Percentiles rank a stretch among this genome's conserved stretches.
phyloP scores from a whole-genome alignment of 352 stramenopile species.

The Phytopythium kandeliae region DNA sequence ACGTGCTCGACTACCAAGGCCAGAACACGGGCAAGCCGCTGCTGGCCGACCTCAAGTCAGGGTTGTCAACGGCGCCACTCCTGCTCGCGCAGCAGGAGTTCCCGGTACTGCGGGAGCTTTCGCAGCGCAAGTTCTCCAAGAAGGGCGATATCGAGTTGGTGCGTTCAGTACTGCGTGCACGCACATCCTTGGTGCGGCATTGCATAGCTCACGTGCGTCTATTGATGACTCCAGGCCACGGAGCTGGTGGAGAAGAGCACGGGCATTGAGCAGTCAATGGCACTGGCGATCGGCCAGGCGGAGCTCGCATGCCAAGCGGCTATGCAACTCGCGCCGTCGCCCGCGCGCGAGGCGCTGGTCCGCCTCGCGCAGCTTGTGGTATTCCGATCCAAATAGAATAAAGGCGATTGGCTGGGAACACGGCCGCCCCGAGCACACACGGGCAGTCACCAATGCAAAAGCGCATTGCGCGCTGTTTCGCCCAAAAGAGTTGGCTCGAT shows the following conservation, averaged over 20 bases:
- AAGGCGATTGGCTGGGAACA: no score
- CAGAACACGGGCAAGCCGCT: constrained; percentile 93
- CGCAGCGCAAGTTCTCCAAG: constrained; percentile 89
- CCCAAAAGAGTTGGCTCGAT: not conserved
- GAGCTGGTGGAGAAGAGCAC: constrained; percentile 88
- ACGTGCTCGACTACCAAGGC: constrained; percentile 98
- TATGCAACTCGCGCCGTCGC: constrained; percentile 82
- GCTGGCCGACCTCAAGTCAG: constrained; percentile 93
- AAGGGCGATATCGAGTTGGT: constrained; percentile 90
- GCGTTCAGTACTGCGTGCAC: constrained; percentile 11
- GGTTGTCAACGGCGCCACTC: constrained; percentile 95
- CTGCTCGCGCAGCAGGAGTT: constrained; percentile 95
- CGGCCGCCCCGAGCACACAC: not conserved
- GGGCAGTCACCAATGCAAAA: not conserved
- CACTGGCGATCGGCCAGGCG: constrained; percentile 94
- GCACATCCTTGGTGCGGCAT: not conserved
- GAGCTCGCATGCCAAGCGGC: constrained; percentile 93
- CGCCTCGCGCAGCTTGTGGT: constrained; percentile 86
- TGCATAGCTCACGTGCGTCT: constrained; percentile 4
- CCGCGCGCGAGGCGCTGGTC: constrained; percentile 79
- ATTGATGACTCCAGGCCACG: constrained; percentile 41
- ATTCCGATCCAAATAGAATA: constrained; percentile 86
- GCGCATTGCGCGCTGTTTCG: not conserved
- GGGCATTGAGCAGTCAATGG: constrained; percentile 91
- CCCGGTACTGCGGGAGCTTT: constrained; percentile 86